Conservation (phyloP, 2,329 filamentous ascomycete species). For the Fusarium xylarioides region DNA sequence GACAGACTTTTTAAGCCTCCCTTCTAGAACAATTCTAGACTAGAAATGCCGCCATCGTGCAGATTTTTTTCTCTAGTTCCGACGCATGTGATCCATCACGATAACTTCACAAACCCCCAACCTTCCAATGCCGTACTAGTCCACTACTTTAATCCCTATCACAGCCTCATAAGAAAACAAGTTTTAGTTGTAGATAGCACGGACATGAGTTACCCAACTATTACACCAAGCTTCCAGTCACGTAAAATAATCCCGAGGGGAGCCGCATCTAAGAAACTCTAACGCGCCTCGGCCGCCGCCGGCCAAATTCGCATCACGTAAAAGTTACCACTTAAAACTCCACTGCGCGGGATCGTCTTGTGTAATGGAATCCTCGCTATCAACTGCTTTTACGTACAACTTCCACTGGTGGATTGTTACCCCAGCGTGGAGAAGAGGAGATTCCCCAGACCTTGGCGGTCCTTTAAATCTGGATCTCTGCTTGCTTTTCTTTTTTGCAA, state of each 20-base stretch:
- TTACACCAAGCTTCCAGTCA: neutral
- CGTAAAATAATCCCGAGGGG: neutral
- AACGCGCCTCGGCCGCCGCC: slow-evolving; percentile 8
- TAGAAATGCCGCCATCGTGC: neutral
- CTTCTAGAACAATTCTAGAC: neutral
- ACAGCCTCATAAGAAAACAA: neutral
- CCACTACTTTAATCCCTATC: too few species aligned
- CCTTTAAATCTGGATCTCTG: neutral
- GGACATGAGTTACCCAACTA: neutral
- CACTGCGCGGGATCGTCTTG: neutral
- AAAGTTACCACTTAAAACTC: slow-evolving; percentile 9
- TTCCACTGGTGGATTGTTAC: neutral
- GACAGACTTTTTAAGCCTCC: neutral
- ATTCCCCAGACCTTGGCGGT: slow-evolving; percentile 20
- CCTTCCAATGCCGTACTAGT: neutral
- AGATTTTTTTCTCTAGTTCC: neutral
- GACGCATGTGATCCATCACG: neutral
- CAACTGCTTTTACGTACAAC: slow-evolving; percentile 18
- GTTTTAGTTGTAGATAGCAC: neutral
- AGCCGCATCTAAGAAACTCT: slow-evolving; percentile 12
- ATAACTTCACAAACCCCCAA: neutral
- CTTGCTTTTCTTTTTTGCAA: neutral
- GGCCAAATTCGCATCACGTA: slow-evolving; percentile 10
- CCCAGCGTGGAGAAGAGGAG: slow-evolving; percentile 8
- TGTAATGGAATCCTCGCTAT: slow-evolving; percentile 16